A percentile compares a stretch with the other conserved stretches of the same genome.
Conservation (phyloP, 257 asterid species). For the Rhazya stricta region DNA sequence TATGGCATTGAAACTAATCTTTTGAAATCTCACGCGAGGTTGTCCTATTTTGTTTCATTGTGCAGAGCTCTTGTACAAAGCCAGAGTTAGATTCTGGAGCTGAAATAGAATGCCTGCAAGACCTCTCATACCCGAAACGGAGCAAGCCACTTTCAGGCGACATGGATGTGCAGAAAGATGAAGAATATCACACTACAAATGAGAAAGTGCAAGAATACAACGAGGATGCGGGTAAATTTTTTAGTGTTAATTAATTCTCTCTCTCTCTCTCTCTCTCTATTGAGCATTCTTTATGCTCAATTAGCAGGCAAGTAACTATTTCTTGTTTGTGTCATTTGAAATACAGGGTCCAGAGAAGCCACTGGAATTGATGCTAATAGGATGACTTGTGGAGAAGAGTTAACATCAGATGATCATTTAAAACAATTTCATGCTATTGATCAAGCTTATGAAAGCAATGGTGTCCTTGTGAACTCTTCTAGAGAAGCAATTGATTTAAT, state of each 20-base stretch:
- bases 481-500: constrained; percentile 79
- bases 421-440: constrained; percentile 21
- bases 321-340: constrained; percentile 8
- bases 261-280: no score
- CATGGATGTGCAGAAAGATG: constrained; percentile 26
- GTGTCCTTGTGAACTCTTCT: constrained; percentile 24
- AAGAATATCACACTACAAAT: constrained; percentile 24
- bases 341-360: constrained; percentile 30
- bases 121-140: constrained; percentile 30
- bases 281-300: constrained; percentile 1
- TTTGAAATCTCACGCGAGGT: neutral
- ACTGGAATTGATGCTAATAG: constrained; percentile 19
- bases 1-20: neutral
- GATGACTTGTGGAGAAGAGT: constrained; percentile 28
- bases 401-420: constrained; percentile 20
- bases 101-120: constrained; percentile 27
- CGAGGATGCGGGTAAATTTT: constrained; percentile 35
- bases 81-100: constrained; percentile 53
- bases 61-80: constrained; percentile 86
- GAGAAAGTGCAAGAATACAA: constrained; percentile 26
- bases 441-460: constrained; percentile 31
- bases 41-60: constrained; percentile 5
- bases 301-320: constrained; percentile 8
- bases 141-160: constrained; percentile 26
- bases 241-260: neutral